Base-by-base conservation (phyloP, 441 rosid genomes). In the Raphanus hybrid region DNA sequence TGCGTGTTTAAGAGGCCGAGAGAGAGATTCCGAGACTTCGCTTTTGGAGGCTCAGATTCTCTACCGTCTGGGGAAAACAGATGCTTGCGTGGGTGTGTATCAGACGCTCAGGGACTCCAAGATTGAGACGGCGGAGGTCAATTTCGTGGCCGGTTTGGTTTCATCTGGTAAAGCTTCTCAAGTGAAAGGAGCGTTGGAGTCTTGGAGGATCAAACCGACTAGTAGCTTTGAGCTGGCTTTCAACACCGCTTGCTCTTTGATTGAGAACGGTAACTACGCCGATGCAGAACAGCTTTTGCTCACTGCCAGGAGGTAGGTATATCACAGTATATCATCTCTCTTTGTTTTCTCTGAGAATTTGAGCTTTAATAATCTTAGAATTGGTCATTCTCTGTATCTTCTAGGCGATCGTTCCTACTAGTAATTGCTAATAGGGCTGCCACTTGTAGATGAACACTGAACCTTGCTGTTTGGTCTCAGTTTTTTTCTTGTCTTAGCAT, bases 21-120 rank as follows among this genome's bases (percentile, higher is more conserved):
- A 90, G 80, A 84, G 65, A 69, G 82, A 80, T 82, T 64, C 87
- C 18, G 81, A 86, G 9, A 75, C 87, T 20, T 83, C 86, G 90
- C 83, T 92, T 75, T 82, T 93, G 76, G 97, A 95, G 82, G 86
- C 97, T 63, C 99, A 95, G 84, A 90, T 91, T 82, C 85, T 89
- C 6, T 91, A 87, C 72, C 96, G 99, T 60, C 73, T 86, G 7
- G 97, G 96, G 41, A 89, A 87, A 74, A 71, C 86, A 84, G 96
- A 88, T 80, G 91, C 88, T 29, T 91, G 90, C 67, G 88, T 86
- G n/a, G 95, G 87, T 52, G 69, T 90, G 29, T 91, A 85, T 82
- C 87, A 82, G 75, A 85, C 86, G 64, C 88, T 93, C 73, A 88
- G 69, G 52, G 90, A 82, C 45, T 86, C 89, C 3, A 76, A 88